Base-by-base conservation (phyloP, 371 early-diverging fungal species). In the Umbelopsis sp. region DNA sequence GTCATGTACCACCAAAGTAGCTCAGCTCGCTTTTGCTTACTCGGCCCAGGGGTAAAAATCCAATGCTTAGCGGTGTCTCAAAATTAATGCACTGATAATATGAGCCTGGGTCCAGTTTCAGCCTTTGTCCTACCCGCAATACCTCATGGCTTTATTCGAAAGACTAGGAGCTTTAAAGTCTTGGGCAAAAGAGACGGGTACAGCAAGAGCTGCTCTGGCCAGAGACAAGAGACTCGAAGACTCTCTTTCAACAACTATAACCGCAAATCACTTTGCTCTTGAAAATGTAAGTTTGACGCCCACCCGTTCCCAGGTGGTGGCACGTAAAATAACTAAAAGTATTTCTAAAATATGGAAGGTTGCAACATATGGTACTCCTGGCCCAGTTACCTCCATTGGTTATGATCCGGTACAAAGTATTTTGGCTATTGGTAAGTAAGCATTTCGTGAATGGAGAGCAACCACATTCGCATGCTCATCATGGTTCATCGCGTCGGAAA, bases 341-440 rank as follows among this genome's bases (percentile, higher is more conserved):
- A 18, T 24, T 32, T 12, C 48, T 50, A 45, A 82, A 80, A 70
- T 80, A 50, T 72, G 65, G 29, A 41, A 79, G 79, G 70, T 76
- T 9, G 66, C 86, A 22, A 76, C 79, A 1, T 86, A 81, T 72
- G 88, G 88, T 5, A 50, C 86, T 50, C 81, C 86, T 29, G 81
- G 80, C 14, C 70, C 70, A 20, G 72, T 85, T 11, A 75, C 79
- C 12, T 71, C 79, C 6, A 69, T 83, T 25, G 88, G 87, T 16
- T 86, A 75, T 63, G 88, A 88, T 67, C 83, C 87, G 48, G 78
- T 86, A 8, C 78, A 84, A 62, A 79, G 88, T 10, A 57, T 88
- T 20, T 74, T 88, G 9, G 88, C 86, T 10, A 71, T 81, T 57
- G 86, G 88, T 88, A 86, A 73, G 74, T 63, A 25, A 22, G 37